A percentile compares a stretch with the other conserved stretches of the same genome.
These are phyloP conservation scores for Geoglossum glabrum DNA, from an alignment of 495 filamentous ascomycete species.

Conservation along the genomic window DNA sequence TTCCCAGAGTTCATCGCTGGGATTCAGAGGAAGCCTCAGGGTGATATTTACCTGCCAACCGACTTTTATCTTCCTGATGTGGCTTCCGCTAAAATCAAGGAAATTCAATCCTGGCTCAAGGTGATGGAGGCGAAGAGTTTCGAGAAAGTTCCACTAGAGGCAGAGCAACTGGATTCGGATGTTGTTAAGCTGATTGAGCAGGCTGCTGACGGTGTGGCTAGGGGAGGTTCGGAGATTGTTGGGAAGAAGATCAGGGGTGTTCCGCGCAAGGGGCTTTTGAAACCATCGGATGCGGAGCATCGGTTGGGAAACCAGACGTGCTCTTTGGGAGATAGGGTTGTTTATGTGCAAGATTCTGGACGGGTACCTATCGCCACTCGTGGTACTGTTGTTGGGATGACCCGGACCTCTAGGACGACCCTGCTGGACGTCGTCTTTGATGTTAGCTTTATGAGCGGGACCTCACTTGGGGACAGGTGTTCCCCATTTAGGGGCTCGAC, in stretches of 20 bases:
- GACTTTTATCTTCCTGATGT: slow-evolving; percentile 64
- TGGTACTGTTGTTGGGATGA: slow-evolving; percentile 85
- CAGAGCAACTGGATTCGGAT: slow-evolving; percentile 85
- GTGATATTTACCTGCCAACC: slow-evolving; percentile 54
- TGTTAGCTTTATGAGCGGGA: slow-evolving; percentile 86
- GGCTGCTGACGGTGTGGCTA: slow-evolving; percentile 40
- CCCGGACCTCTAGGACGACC: slow-evolving; percentile 56
- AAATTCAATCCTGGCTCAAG: slow-evolving; percentile 85
- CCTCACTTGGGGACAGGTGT: slow-evolving; percentile 69
- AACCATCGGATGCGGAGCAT: slow-evolving; percentile 81
- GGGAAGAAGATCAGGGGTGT: slow-evolving; percentile 49
- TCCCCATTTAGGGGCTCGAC: slow-evolving; percentile 94
- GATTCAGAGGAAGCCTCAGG: slow-evolving; percentile 55
- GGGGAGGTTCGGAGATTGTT: slow-evolving; percentile 30
- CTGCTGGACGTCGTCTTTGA: slow-evolving; percentile 90
- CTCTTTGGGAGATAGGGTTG: slow-evolving; percentile 68
- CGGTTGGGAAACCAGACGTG: slow-evolving; percentile 73
- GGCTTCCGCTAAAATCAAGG: slow-evolving; percentile 57
- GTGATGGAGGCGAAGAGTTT: slow-evolving; percentile 73
- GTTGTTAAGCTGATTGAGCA: slow-evolving; percentile 63
- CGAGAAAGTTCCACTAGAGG: slow-evolving; percentile 82
- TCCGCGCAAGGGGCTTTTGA: slow-evolving; percentile 69
- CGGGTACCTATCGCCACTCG: slow-evolving; percentile 84
- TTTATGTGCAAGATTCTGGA: slow-evolving; percentile 82
- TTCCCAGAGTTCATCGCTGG: slow-evolving; percentile 91